Evolutionary conservation across 257 asterid genomes (phyloP), one percentile per base, ranked within the genome.

Genomic region (Gynochthodes officinalis): DNA sequence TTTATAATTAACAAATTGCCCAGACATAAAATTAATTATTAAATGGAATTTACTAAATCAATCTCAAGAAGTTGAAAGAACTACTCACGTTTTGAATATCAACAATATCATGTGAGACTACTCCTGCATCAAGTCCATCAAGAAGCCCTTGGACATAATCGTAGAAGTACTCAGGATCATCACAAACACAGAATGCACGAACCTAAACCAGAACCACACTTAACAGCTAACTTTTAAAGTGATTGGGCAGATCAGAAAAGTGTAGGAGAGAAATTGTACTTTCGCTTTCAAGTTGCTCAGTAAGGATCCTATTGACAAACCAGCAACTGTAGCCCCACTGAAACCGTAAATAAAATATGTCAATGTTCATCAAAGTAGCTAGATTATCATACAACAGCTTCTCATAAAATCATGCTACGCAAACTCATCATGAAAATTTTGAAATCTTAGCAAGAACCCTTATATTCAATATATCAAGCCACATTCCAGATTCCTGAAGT

Each of bases 301-400:
- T 87, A 75, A 79, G 50, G 93, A 83, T 63, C 93, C 97, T 64
- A 91, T 75, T 13, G 99, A 75, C 78, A 94, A 82, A 74, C 99
- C 99, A 76, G 98, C 98, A 44, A 94, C 76, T 12, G 99, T 94
- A 82, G 95, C 98, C 75, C 98, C 99, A 78, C 99, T 94, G 96
- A 82, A 84, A 69, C 53, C 59, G 76, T 40, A 72, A 75, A 25
- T 12, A 70, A 55, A 33, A 72, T 37, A 58, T 19, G 64, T 76
- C 71, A 65, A 69, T 52, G 54, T 76, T 33, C 64, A 25, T 15
- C 39, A 12, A n/a, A 73, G 48, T 58, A 67, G 25, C 67, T 23
- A 54, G 27, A 52, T 42, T 18, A 48, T 27, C 57, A 57, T 48
- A 27, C 65, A 69, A 49, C 21, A 25, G 40, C 71, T 66, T 65